phyloP scores from a whole-genome alignment of 805 yeast genomes.

The Metschnikowia amazonensis region DNA sequence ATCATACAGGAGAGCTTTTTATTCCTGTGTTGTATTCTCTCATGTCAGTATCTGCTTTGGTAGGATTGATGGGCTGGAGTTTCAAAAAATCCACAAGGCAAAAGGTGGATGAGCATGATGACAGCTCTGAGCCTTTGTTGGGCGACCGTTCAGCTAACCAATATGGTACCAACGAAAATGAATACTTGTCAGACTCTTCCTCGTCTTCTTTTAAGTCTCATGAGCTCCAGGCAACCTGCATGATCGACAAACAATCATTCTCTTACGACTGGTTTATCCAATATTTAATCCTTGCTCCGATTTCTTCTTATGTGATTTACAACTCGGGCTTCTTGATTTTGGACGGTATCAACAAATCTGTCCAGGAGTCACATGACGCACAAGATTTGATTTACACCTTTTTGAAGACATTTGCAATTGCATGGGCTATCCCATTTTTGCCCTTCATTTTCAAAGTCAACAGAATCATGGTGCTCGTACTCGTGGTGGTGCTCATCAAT shows the following conservation, averaged over 20 bases:
- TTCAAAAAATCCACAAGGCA: constrained; percentile 20
- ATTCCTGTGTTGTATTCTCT: constrained; percentile 45
- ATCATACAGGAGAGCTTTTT: constrained; percentile 53
- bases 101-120: constrained; percentile 12
- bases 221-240: constrained; percentile 11
- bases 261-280: constrained; percentile 83
- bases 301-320: constrained; percentile 52
- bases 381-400: constrained; percentile 33
- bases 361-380: constrained; percentile 57
- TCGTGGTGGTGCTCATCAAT: constrained; percentile 29
- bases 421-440: constrained; percentile 46
- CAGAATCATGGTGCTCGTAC: constrained; percentile 40
- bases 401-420: constrained; percentile 27
- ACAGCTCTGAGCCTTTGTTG: constrained; percentile 33
- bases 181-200: constrained; percentile 18
- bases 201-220: constrained; percentile 22
- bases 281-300: constrained; percentile 63
- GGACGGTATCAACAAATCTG: constrained; percentile 65
- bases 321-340: constrained; percentile 53
- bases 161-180: constrained; percentile 15
- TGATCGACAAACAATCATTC: constrained; percentile 37
- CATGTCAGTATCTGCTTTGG: constrained; percentile 43
- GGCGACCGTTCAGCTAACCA: constrained; percentile 13
- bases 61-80: constrained; percentile 52
- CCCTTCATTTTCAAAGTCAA: constrained; percentile 72